Base-by-base conservation (phyloP, 768 basidiomycete genomes). In the Termitomyces bulborhizus region DNA sequence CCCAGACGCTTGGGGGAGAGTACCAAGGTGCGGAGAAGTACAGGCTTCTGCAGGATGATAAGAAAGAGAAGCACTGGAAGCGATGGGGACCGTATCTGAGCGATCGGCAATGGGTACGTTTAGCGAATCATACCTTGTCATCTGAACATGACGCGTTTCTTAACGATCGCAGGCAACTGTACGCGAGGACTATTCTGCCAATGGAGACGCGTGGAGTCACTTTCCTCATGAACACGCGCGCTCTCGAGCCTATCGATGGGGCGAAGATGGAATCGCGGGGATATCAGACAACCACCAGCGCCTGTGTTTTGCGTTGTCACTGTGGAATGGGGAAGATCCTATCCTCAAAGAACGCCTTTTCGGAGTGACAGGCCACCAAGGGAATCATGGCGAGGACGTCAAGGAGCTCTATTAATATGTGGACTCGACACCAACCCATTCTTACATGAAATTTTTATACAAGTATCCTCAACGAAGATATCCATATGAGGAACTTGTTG, bases 381-480 rank as follows among this genome's bases (percentile, higher is more conserved):
- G 97, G 45, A 99, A 99, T 68, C 97, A 99, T 69, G 97, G 97
- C 59, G 97, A 99, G 71, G 97, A 99, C 66, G 94, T 96, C 75
- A 98, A 98, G 72, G 97, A 99, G 67, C 75, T 98, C 29, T 99
- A 99, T 71, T 99, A 96, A 69, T 99, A 99, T 70, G 82, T 99
- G 57, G 97, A 98, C 69, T 96, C 93, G 37, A 98, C 97, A 1
- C 97, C 97, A 37, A 98, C 97, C 1, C 97, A 99, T 65, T 97
- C 95, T 6, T 99, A 98, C 80, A 98, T 99, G 97, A 99, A 99
- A 70, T 98, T 92, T 71, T 74, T 98, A 54, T 99, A 99, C 83
- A 99, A 99, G 69, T 99, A 99, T 63, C 95, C 97, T 12, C 97
- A 99, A 69, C 77, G 84, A 63, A 76, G 79, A 34, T 99, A 81